These are phyloP conservation scores for Stropharia rugosoannulata DNA, from an alignment of 768 basidiomycete species.

Conservation along the genomic window DNA sequence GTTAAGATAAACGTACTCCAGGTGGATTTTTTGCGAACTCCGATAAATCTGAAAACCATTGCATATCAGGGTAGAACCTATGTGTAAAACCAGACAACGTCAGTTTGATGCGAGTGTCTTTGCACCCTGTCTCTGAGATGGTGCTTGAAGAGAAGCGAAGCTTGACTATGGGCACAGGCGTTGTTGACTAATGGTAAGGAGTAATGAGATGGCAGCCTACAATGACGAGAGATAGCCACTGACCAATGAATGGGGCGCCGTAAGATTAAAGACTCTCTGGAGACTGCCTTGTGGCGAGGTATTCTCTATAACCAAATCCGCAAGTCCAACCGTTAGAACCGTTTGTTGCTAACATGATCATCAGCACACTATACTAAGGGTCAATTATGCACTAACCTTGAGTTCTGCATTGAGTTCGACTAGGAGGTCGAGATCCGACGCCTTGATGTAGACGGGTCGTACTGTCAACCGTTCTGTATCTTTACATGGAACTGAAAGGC, in stretches of 20 bases:
- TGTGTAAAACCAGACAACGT: conserved; percentile 64
- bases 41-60: conserved; percentile 61
- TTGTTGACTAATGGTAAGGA: conserved; percentile 34
- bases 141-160: conserved; percentile 66
- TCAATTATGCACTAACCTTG: conserved; percentile 44
- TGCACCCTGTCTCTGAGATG: conserved; percentile 60
- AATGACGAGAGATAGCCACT: conserved; percentile 19
- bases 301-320: conserved; percentile 61
- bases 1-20: conserved; percentile 57
- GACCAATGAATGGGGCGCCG: conserved; percentile 59
- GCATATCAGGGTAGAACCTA: conserved; percentile 58
- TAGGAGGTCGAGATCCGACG: conserved; percentile 60
- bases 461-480: conserved; percentile 19
- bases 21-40: conserved; percentile 80
- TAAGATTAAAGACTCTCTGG: conserved; percentile 51
- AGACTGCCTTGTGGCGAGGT: conserved; percentile 31
- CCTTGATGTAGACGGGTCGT: conserved; percentile 56
- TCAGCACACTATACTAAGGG: not conserved
- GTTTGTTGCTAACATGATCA: conserved; percentile 61
- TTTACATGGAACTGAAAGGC: conserved; percentile 50
- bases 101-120: conserved; percentile 75
- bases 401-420: conserved; percentile 71
- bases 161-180: conserved; percentile 53
- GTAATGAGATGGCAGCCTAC: not conserved
- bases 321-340: conserved; percentile 58